Percentiles rank a stretch among this genome's conserved stretches.
phyloP scores from a whole-genome alignment of 139 green algal genomes.

The Chlorella vulgaris region DNA sequence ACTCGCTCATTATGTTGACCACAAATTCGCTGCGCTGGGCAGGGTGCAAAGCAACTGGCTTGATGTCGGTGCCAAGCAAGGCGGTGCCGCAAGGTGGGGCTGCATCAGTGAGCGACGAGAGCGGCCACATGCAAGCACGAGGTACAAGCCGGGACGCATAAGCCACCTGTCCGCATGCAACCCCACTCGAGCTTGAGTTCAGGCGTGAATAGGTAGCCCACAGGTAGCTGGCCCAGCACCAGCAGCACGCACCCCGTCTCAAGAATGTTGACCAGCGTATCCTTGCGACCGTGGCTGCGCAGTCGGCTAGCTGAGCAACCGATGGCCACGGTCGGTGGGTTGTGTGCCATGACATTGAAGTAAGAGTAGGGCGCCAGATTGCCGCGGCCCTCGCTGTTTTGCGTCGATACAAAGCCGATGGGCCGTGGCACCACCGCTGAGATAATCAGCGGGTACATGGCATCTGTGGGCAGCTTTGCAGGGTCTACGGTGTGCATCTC shows the following conservation, averaged over 20 bases:
- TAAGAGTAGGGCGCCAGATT: constrained; percentile 92
- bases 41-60: not conserved
- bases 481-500: constrained; percentile 25
- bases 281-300: constrained; percentile 72
- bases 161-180: too few species aligned
- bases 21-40: constrained; percentile 78
- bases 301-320: constrained; percentile 50
- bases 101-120: too few species aligned
- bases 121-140: too few species aligned
- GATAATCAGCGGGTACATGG: constrained; percentile 80
- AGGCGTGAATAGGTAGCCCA: too few species aligned
- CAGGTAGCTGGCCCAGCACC: too few species aligned
- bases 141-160: too few species aligned
- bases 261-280: constrained; percentile 91
- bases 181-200: too few species aligned
- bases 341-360: constrained; percentile 86
- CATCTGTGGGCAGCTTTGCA: not conserved
- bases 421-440: constrained; percentile 80
- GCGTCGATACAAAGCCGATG: constrained; percentile 81
- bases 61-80: too few species aligned
- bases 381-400: constrained; percentile 34
- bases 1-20: constrained; percentile 95
- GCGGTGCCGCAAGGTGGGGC: too few species aligned
- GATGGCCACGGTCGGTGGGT: constrained; percentile 75
- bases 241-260: constrained; percentile 76